A percentile compares a stretch with the other conserved stretches of the same genome.
These are phyloP conservation scores for Handroanthus guayacan DNA, from an alignment of 257 asterid species.

Conservation along the genomic window DNA sequence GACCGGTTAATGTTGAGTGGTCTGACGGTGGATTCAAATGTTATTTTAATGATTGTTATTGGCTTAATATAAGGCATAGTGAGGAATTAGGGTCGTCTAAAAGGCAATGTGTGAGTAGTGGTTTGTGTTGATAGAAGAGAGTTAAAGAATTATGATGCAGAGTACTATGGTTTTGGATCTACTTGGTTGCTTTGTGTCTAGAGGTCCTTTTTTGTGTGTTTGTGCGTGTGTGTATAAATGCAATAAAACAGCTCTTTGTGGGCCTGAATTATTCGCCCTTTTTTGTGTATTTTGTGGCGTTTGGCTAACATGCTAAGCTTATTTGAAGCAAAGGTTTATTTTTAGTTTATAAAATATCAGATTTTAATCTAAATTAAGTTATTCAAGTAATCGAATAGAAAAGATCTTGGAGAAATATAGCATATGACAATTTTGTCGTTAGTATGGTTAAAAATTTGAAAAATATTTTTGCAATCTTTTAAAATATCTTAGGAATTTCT, in stretches of 20 bases:
- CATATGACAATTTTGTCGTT: too few relatives aligned
- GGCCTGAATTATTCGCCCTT: neutral
- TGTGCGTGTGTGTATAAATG: slow-evolving; percentile 12
- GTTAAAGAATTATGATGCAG: neutral
- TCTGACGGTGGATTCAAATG: slow-evolving; percentile 60
- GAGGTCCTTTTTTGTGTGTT: too few relatives aligned
- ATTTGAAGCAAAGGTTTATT: too few relatives aligned
- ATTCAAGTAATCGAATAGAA: too few relatives aligned
- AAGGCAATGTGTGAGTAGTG: slow-evolving; percentile 34
- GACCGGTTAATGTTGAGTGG: slow-evolving; percentile 58
- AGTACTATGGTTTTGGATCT: neutral
- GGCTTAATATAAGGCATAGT: slow-evolving; percentile 51
- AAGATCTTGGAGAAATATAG: neutral
- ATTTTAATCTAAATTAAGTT: too few relatives aligned
- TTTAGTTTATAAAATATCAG: too few relatives aligned
- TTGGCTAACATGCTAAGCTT: too few relatives aligned
- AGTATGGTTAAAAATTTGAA: too few relatives aligned
- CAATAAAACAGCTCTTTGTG: slow-evolving; percentile 13
- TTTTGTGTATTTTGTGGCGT: too few relatives aligned
- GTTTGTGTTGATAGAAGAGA: neutral
- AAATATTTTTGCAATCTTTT: too few relatives aligned
- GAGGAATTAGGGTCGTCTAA: slow-evolving; percentile 5
- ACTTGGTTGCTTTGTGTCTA: neutral
- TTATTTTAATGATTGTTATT: slow-evolving; percentile 74
- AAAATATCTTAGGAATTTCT: too few relatives aligned